These are phyloP conservation scores for Penicillium occitanis DNA, from an alignment of 2,329 filamentous ascomycete species.

Conservation along the genomic window DNA sequence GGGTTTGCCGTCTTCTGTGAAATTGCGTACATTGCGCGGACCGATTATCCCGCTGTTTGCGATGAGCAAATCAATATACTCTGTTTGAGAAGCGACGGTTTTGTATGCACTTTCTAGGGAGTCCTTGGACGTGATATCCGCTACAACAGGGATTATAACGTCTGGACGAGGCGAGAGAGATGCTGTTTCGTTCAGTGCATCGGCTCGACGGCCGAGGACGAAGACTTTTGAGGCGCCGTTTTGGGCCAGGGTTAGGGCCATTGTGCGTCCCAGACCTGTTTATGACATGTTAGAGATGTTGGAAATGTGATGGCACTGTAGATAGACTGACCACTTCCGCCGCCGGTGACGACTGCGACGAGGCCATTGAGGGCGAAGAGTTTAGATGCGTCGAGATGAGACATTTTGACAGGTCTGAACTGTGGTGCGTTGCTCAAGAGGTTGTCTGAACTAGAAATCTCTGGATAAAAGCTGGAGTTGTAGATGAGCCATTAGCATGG, in stretches of 20 bases:
- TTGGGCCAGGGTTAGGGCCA: constrained; percentile 43
- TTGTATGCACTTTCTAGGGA: constrained; percentile 45
- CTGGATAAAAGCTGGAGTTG: not conserved
- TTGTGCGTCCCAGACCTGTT: constrained; percentile 43
- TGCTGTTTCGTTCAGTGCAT: constrained; percentile 37
- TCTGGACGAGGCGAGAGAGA: constrained; percentile 25
- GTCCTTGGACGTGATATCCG: constrained; percentile 44
- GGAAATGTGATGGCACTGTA: too few species aligned
- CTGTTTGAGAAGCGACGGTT: constrained; percentile 44
- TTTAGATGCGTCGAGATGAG: constrained; percentile 15
- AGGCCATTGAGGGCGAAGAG: constrained; percentile 42
- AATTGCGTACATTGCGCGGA: constrained; percentile 38
- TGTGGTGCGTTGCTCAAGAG: too few species aligned
- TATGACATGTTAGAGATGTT: not conserved
- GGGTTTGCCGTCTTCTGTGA: constrained; percentile 30
- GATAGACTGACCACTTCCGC: constrained; percentile 53
- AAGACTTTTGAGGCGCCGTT: constrained; percentile 56
- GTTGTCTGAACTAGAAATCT: not conserved
- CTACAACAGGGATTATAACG: constrained; percentile 44
- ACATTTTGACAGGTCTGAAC: not conserved
- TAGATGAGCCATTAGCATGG: not conserved
- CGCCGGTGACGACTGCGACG: constrained; percentile 62
- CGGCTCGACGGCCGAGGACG: constrained; percentile 51
- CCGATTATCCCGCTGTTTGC: constrained; percentile 51
- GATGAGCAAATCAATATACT: constrained; percentile 53